phyloP scores from a whole-genome alignment of 805 yeast genomes.

The Suhomyces canberraensis region DNA sequence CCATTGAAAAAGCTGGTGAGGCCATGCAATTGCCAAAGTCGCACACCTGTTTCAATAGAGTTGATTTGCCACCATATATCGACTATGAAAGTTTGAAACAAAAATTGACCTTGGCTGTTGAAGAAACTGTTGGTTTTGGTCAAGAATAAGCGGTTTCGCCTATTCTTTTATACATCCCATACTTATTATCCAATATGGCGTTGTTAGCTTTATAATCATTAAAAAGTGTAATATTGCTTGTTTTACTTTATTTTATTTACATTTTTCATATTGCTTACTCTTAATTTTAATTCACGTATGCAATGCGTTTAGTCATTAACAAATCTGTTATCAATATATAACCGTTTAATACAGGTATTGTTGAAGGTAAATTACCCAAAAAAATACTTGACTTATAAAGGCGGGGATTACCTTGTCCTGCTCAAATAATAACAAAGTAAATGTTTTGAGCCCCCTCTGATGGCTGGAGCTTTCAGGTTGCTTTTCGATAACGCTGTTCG shows the following conservation, averaged over 20 bases:
- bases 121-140: constrained; percentile 98
- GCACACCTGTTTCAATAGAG: constrained; percentile 98
- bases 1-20: constrained; percentile 98
- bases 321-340: too few relatives aligned
- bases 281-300: constrained; percentile 1
- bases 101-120: constrained; percentile 93
- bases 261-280: not conserved
- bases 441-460: too few relatives aligned
- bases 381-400: too few relatives aligned
- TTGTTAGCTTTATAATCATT: too few relatives aligned
- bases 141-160: constrained; percentile 63
- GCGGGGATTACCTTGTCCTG: too few relatives aligned
- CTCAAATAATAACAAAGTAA: too few relatives aligned
- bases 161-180: not conserved
- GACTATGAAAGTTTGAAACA: constrained; percentile 82
- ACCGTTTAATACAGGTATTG: too few relatives aligned
- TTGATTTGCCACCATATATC: constrained; percentile 91
- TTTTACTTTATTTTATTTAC: not conserved
- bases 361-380: too few relatives aligned
- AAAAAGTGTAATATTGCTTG: too few relatives aligned
- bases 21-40: constrained; percentile 90
- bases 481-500: too few relatives aligned
- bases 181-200: not conserved
- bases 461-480: too few relatives aligned
- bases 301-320: too few relatives aligned